Evolutionary conservation across 768 basidiomycete genomes (phyloP), one percentile per base, ranked within the genome.

Genomic region (Tylopilus subfusipes): DNA sequence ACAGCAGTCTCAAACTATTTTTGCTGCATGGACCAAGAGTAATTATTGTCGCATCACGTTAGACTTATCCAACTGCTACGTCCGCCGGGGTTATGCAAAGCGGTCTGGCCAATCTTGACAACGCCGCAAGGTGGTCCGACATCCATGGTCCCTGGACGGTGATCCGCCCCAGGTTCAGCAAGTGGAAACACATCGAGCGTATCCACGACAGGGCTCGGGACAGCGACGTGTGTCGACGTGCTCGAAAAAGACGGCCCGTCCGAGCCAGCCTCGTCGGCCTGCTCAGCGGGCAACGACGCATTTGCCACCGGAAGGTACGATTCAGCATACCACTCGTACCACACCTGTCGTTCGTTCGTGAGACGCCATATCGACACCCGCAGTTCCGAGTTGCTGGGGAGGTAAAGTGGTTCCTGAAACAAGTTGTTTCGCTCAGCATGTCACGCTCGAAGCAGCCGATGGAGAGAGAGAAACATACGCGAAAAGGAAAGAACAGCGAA

Each of bases 311-410:
- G 82, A 49, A 98, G 75, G 75, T 91, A 98, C 18, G 93, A 86
- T 65, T 98, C 95, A 0, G 93, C 94, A 65, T 89, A 86, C 97
- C 97, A 99, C 72, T 98, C 97, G 72, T 98, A 98, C 97, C 97
- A 99, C 14, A 99, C 90, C 61, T 89, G 87, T 18, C 84, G 83
- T 52, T 86, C 81, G 70, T 90, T 90, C 2, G 93, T 96, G 58
- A 97, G 73, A 24, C 97, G 85, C 95, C 97, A 99, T 25, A 99
- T 82, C 22, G 89, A 89, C 5, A 98, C 91, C 55, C 91, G 88
- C 13, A 99, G 75, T 65, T 99, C 97, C 18, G 91, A 88, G 65
- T 92, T 88, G 62, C 86, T 86, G 14, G 97, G 97, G 0, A 98
- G 79, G 67, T 97, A 98, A 5, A 99, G 72, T 0, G 97, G 92